Evolutionary conservation across 345 rosid species (phyloP).

Genomic region (Murraya paniculata): DNA sequence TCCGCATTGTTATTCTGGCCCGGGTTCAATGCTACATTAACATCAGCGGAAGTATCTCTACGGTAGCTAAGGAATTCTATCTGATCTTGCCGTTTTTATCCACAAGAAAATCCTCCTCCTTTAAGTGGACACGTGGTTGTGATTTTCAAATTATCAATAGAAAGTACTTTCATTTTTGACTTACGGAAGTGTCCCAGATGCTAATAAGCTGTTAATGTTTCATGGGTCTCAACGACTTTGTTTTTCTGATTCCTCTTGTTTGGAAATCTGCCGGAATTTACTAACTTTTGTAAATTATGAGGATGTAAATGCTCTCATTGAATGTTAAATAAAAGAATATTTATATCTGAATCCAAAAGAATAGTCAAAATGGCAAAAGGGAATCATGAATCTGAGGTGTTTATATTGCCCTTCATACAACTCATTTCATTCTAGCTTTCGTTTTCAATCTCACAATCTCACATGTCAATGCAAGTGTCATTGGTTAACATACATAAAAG

Average conservation of each 20-base stretch:
- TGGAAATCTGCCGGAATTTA: slow-evolving; percentile 13
- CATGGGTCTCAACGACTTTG: slow-evolving; percentile 5
- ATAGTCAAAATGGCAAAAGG: not conserved
- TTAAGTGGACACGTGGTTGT: slow-evolving; percentile 2
- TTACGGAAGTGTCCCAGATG: not conserved
- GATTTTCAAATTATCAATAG: not conserved
- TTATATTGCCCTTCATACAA: not conserved
- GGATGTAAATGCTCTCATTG: not conserved
- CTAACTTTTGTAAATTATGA: not conserved
- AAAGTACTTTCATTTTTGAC: not conserved
- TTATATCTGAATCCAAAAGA: not conserved
- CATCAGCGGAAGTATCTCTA: slow-evolving; percentile 30
- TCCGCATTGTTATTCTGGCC: too few relatives aligned
- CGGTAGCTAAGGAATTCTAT: not conserved
- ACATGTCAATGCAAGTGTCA: not conserved
- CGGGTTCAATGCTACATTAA: too few relatives aligned
- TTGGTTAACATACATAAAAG: not conserved
- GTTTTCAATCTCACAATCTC: not conserved
- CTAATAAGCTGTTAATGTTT: slow-evolving; percentile 8
- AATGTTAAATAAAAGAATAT: not conserved
- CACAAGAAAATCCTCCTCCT: too few relatives aligned
- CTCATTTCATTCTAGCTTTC: not conserved
- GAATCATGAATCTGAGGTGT: not conserved
- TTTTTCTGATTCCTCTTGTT: slow-evolving; percentile 4
- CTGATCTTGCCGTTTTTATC: slow-evolving; percentile 35